phyloP scores from a whole-genome alignment of 2,329 filamentous ascomycete genomes.

The Coniochaeta hoffmannii region DNA sequence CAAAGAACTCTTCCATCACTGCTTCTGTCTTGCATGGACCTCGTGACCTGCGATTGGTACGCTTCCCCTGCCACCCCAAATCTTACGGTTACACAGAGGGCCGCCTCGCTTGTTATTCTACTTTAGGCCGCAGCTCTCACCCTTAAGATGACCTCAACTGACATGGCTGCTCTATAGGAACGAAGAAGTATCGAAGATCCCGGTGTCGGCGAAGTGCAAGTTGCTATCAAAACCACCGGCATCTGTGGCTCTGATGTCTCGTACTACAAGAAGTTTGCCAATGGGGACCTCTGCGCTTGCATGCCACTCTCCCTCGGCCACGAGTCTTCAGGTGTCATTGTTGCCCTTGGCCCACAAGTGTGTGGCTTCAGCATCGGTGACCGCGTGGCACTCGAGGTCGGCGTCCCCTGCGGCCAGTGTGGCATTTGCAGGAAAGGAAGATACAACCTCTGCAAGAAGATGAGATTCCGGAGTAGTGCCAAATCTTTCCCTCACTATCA shows the following conservation, averaged over 20 bases:
- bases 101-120: slow-evolving; percentile 5
- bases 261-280: slow-evolving; percentile 67
- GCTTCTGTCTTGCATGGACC: slow-evolving; percentile 52
- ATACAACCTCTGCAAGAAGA: slow-evolving; percentile 55
- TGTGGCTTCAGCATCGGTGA: slow-evolving; percentile 47
- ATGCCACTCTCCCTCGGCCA: slow-evolving; percentile 59
- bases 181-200: slow-evolving; percentile 39
- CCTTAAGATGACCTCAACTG: slow-evolving; percentile 8
- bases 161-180: slow-evolving; percentile 31
- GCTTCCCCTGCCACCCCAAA: slow-evolving; percentile 16
- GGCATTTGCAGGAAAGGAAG: slow-evolving; percentile 43
- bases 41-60: slow-evolving; percentile 49
- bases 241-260: slow-evolving; percentile 65
- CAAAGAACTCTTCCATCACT: slow-evolving; percentile 34
- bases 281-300: slow-evolving; percentile 61
- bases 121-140: slow-evolving; percentile 7
- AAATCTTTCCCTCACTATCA: slow-evolving; percentile 58
- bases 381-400: slow-evolving; percentile 51
- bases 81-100: slow-evolving; percentile 16
- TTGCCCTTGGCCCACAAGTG: slow-evolving; percentile 45
- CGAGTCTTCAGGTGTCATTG: slow-evolving; percentile 52
- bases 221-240: slow-evolving; percentile 57
- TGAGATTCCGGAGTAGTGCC: slow-evolving; percentile 55
- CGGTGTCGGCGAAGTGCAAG: slow-evolving; percentile 49
- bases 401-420: slow-evolving; percentile 45